Conservation (phyloP, 176 grass and related monocot species). For the Raddia distichophylla region DNA sequence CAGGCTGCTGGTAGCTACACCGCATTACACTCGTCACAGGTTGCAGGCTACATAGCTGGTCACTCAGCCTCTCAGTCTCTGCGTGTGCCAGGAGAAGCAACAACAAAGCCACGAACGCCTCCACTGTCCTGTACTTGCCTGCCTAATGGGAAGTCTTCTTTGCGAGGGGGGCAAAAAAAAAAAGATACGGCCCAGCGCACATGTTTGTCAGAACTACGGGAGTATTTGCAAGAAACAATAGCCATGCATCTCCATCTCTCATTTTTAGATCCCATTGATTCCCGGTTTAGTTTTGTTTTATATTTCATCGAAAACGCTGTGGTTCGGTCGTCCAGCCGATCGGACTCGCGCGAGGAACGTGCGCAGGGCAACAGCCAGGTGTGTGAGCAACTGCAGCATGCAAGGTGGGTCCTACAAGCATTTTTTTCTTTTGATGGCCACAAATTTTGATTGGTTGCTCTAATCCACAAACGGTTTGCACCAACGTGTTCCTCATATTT, state of each 20-base stretch:
- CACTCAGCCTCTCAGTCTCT: no score
- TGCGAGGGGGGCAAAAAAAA: neutral
- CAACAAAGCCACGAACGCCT: neutral
- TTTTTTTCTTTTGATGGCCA: no score
- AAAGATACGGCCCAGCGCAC: neutral
- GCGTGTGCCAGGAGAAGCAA: neutral
- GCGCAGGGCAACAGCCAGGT: no score
- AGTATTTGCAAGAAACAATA: neutral
- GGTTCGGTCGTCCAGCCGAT: neutral
- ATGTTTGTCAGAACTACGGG: neutral
- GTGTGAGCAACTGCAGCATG: no score
- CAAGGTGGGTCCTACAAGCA: no score
- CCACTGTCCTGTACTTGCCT: no score
- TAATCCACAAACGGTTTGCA: no score
- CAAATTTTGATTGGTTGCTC: no score
- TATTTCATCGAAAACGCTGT: neutral
- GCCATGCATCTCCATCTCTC: neutral
- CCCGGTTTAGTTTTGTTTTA: no score
- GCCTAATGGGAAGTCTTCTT: neutral
- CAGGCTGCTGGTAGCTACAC: conserved; percentile 23
- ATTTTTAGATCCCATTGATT: no score
- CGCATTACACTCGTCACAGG: conserved; percentile 37
- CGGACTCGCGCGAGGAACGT: no score
- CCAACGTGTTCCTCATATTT: no score
- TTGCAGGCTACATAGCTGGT: neutral